Evolutionary conservation across 257 asterid species (phyloP).

Genomic region (Nicotiana attenuata): DNA sequence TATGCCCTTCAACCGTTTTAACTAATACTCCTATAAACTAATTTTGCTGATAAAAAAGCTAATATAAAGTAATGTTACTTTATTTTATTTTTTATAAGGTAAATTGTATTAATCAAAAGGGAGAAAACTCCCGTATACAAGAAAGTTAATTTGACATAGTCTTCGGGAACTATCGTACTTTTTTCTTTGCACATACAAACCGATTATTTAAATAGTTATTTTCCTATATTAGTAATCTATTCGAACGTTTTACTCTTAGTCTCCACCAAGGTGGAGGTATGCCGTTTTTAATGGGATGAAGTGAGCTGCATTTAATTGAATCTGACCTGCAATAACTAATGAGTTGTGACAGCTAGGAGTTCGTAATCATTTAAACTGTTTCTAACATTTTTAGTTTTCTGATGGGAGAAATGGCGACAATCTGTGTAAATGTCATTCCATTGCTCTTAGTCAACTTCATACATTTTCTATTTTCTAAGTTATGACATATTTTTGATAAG

Average conservation of each 20-base stretch:
- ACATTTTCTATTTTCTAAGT: not conserved
- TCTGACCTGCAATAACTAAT: not conserved
- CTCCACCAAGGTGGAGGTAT: constrained; percentile 2
- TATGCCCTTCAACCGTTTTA: not conserved
- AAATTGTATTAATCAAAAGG: too few species aligned
- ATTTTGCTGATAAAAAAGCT: too few species aligned
- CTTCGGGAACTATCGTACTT: not conserved
- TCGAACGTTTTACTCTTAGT: not conserved
- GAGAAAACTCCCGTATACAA: too few species aligned
- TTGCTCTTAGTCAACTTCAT: not conserved
- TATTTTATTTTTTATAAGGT: too few species aligned
- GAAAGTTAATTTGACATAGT: constrained; percentile 4
- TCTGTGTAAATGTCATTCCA: not conserved
- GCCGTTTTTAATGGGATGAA: not conserved
- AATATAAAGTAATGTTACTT: not conserved
- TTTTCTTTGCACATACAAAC: not conserved
- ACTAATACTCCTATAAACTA: not conserved
- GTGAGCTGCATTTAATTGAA: not conserved
- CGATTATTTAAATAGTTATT: not conserved
- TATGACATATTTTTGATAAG: not conserved
- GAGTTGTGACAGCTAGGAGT: not conserved
- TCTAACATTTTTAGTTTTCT: not conserved
- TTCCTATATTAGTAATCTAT: not conserved
- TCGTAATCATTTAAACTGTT: not conserved
- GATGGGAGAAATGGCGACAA: not conserved